phyloP scores from a whole-genome alignment of 2,329 filamentous ascomycete genomes.

The Helotiales sp. region DNA sequence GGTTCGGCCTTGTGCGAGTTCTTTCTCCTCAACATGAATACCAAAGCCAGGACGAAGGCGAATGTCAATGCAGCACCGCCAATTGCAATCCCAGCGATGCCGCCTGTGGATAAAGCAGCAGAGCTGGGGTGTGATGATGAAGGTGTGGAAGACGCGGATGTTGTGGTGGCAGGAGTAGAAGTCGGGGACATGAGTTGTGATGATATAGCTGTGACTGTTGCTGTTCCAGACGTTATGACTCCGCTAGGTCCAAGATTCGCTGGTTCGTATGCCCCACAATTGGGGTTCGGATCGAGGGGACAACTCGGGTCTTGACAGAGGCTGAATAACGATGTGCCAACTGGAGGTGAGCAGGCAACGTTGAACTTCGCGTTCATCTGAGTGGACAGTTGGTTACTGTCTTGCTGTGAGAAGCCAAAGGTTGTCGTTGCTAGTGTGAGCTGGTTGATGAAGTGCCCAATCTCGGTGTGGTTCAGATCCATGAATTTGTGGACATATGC shows the following conservation, averaged over 20 bases:
- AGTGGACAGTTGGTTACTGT: constrained; percentile 25
- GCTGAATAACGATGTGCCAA: constrained; percentile 28
- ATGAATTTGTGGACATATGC: constrained; percentile 39
- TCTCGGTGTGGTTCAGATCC: constrained; percentile 33
- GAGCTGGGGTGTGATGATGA: neutral
- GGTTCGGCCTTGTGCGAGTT: neutral
- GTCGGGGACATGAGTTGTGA: neutral
- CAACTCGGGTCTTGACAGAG: constrained; percentile 34
- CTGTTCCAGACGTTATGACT: neutral
- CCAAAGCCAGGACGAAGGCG: neutral
- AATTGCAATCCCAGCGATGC: constrained; percentile 10
- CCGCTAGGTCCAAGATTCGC: constrained; percentile 25
- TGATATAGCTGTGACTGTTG: neutral
- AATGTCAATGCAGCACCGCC: constrained; percentile 6
- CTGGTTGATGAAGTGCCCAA: constrained; percentile 37
- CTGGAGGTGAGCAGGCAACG: constrained; percentile 29
- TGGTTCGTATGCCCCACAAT: constrained; percentile 31
- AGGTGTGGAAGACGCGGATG: neutral
- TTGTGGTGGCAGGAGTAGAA: neutral
- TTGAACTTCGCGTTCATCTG: constrained; percentile 35
- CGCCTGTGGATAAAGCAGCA: neutral
- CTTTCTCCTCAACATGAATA: neutral
- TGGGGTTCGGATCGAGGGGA: constrained; percentile 30
- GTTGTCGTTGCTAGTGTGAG: constrained; percentile 27
- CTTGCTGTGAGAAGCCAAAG: constrained; percentile 34